A percentile compares a stretch with the other conserved stretches of the same genome.
Conservation (phyloP, 129 eudicot genomes). For the Pulicaria dysenterica region DNA sequence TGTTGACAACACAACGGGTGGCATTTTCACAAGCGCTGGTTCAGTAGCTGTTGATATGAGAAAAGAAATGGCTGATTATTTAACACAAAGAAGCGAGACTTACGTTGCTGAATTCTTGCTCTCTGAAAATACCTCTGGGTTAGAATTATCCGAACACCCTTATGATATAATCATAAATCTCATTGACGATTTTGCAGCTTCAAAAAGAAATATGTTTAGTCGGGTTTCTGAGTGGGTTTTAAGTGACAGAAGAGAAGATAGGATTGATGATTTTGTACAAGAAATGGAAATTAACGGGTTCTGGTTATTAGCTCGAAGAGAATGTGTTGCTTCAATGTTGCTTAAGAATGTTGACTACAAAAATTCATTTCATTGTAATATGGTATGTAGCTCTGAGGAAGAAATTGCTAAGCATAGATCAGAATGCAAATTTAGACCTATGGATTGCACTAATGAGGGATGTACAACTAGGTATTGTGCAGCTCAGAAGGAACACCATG, state of each 20-base stretch:
- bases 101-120: constrained; percentile 77
- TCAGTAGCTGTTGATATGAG: constrained; percentile 74
- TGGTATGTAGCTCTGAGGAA: constrained; percentile 53
- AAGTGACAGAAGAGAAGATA: constrained; percentile 88
- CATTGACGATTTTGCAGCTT: constrained; percentile 63
- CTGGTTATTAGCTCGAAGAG: constrained; percentile 80
- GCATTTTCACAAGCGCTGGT: constrained; percentile 65
- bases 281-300: constrained; percentile 89
- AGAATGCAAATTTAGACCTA: constrained; percentile 63
- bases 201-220: constrained; percentile 69
- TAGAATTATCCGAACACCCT: constrained; percentile 65
- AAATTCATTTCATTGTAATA: constrained; percentile 60
- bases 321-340: constrained; percentile 57
- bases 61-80: constrained; percentile 80
- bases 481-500: constrained; percentile 67
- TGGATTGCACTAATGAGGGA: constrained; percentile 69
- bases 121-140: constrained; percentile 52
- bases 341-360: constrained; percentile 79
- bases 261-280: constrained; percentile 80
- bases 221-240: constrained; percentile 73
- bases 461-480: constrained; percentile 73
- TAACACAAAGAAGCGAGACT: constrained; percentile 64
- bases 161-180: constrained; percentile 65
- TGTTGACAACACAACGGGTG: constrained; percentile 90
- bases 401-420: constrained; percentile 58